Evolutionary conservation across 352 stramenopile genomes (phyloP).

Genomic region (Phytophthora sp.): DNA sequence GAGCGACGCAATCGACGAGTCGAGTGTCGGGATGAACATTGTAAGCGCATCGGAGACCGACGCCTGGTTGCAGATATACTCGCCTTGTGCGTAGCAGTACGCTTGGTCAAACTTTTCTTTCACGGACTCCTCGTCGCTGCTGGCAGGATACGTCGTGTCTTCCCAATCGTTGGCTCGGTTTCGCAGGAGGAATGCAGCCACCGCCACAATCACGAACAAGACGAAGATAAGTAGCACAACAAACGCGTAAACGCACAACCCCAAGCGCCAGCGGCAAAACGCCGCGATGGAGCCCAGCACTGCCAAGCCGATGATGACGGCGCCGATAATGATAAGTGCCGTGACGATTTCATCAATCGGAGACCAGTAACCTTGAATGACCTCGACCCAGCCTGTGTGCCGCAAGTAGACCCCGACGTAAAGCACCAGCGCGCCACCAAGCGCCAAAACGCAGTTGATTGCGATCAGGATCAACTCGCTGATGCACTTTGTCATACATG

Average conservation of each 20-base stretch:
- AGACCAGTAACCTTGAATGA: constrained; percentile 64
- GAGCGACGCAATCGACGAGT: constrained; percentile 35
- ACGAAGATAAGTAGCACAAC: constrained; percentile 61
- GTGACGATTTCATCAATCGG: constrained; percentile 50
- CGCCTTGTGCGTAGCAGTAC: constrained; percentile 80
- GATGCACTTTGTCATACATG: constrained; percentile 33
- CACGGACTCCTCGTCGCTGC: constrained; percentile 48
- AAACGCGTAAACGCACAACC: constrained; percentile 62
- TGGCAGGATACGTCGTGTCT: constrained; percentile 51
- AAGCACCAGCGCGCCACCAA: constrained; percentile 63
- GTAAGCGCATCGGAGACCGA: constrained; percentile 53
- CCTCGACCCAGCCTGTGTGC: constrained; percentile 61
- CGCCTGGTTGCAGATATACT: constrained; percentile 71
- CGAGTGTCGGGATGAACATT: constrained; percentile 56
- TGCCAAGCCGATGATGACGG: constrained; percentile 62
- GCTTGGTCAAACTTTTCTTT: constrained; percentile 68
- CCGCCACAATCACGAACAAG: constrained; percentile 52
- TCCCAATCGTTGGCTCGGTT: constrained; percentile 57
- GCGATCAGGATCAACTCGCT: constrained; percentile 55
- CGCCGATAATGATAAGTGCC: constrained; percentile 55
- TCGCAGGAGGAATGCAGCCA: constrained; percentile 52
- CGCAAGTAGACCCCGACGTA: constrained; percentile 51
- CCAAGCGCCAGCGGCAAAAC: constrained; percentile 59
- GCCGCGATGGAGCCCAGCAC: constrained; percentile 63
- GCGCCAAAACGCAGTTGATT: constrained; percentile 68